Evolutionary conservation across 2,329 filamentous ascomycete genomes (phyloP), one percentile per base, ranked within the genome.

Genomic region (Aspergillus quadricinctus): DNA sequence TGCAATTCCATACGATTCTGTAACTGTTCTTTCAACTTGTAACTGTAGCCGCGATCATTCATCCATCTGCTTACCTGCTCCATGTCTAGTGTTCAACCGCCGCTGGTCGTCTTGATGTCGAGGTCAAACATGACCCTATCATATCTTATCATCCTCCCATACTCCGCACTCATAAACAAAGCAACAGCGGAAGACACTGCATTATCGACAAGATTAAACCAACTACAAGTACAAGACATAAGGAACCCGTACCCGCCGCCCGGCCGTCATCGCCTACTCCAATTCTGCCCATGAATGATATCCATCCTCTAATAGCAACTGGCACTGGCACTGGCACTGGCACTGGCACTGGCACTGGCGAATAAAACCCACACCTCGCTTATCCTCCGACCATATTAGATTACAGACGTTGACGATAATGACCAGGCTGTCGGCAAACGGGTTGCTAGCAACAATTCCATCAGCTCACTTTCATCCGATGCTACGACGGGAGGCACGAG

Each of bases 1-100:
- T 64, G 23, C 43, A 57, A 54, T 61, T 53, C 31, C 53, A 50
- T 54, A 58, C 51, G 52, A 56, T 46, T 59, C n/a, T 49, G 49
- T 27, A 31, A 48, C 10, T 19, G 19, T 3, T 6, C 10, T 58
- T 58, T 58, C 21, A 62, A 64, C 54, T 37, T 57, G 52, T 28
- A 23, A 48, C 27, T 40, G 41, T 45, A 45, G 41, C 19, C 41
- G 41, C 3, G 41, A 23, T 45, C 19, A 45, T 0, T 14, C 21
- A 14, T 3, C 10, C 14, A 17, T 23, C 4, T 5, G 14, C 14
- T 17, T 17, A 5, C 17, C 14, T 37, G 14, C 6, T 35, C 5
- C 4, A 17, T 11, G 6, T 14, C 14, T 14, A 14, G 31, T 23
- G 23, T 23, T 23, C 23, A 2, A 23, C 23, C 23, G 23, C 23